These are phyloP conservation scores for Triadica sebifera DNA, from an alignment of 345 rosid genomes.

Conservation along the genomic window DNA sequence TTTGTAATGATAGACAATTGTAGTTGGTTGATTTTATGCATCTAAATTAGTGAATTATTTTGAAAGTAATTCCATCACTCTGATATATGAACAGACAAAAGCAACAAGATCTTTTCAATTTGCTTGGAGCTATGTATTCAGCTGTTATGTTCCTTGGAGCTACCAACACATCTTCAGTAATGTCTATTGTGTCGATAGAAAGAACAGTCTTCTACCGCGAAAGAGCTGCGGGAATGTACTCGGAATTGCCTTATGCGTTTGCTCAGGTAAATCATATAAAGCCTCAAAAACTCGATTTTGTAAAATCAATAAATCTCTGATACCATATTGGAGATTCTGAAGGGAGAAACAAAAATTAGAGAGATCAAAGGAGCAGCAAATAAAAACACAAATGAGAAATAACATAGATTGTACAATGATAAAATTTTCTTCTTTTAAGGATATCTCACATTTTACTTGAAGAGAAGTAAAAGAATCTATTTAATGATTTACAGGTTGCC, in stretches of 20 bases:
- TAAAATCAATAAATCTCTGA: too few species aligned
- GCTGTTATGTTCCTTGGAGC: conserved; percentile 27
- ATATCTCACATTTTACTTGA: too few species aligned
- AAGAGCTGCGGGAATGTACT: conserved; percentile 31
- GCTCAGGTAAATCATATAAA: conserved; percentile 18
- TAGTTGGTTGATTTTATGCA: too few species aligned
- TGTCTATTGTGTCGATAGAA: conserved; percentile 21
- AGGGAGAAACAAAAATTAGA: too few species aligned
- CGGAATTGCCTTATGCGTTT: conserved; percentile 23
- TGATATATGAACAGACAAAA: background rate
- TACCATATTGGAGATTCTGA: too few species aligned
- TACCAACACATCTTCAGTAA: conserved; percentile 11
- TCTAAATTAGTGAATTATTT: background rate
- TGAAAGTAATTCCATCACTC: background rate
- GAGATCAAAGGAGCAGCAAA: too few species aligned
- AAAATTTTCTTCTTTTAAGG: background rate
- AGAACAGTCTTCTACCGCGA: conserved; percentile 27
- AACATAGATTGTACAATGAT: too few species aligned
- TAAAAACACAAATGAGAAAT: too few species aligned
- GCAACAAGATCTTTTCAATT: conserved; percentile 17
- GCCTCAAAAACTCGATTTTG: too few species aligned
- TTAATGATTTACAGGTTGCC: conserved; percentile 23
- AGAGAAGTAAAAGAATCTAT: background rate
- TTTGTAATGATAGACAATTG: too few species aligned
- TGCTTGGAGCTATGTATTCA: conserved; percentile 26